Evolutionary conservation across 495 filamentous ascomycete genomes (phyloP), one percentile per base, ranked within the genome.

Genomic region (Echria macrotheca): DNA sequence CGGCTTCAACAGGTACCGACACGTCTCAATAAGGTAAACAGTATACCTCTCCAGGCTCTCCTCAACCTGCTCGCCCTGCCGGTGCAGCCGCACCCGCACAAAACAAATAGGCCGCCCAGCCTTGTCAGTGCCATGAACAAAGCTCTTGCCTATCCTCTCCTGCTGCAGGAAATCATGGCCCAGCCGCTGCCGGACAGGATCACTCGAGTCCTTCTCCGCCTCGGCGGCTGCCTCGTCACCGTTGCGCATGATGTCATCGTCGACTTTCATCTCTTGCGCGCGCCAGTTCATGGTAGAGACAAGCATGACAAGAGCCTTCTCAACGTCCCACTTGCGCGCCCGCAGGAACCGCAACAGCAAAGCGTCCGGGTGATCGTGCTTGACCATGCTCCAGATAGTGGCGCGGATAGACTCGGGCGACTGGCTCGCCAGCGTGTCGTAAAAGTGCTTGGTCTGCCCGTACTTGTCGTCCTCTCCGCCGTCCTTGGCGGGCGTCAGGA

Each of bases 241-340:
- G 17, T 81, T 80, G 32, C 59, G 61, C 74, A 97, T 87, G 45
- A 98, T 81, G 60, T 91, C 89, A 41, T 86, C 82, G 59, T 96
- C 85, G 10, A 97, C 89, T 50, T 87, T 82, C 64, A 89, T 81
- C 49, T 94, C 89, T 49, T 75, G 70, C 41, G 79, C 61, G 52
- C 93, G 80, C 93, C 93, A 98, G 62, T 86, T 84, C 77, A 97
- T 90, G 3, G 93, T 96, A 4, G 87, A 86, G 28, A 98, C 78
- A 64, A 96, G 63, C 93, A 98, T 98, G 50, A 96, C 78, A 11
- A 98, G 73, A 14, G 93, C 91, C 57, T 87, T 89, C 38, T 96
- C 85, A 23, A 95, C 80, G 61, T 98, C 87, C 93, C 93, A 98
- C 68, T 97, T 98, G 28, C 93, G 78, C 7, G 93, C 93, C 32